These are phyloP conservation scores for Arxiozyma bovina DNA, from an alignment of 1,139 yeast species.

Conservation along the genomic window DNA sequence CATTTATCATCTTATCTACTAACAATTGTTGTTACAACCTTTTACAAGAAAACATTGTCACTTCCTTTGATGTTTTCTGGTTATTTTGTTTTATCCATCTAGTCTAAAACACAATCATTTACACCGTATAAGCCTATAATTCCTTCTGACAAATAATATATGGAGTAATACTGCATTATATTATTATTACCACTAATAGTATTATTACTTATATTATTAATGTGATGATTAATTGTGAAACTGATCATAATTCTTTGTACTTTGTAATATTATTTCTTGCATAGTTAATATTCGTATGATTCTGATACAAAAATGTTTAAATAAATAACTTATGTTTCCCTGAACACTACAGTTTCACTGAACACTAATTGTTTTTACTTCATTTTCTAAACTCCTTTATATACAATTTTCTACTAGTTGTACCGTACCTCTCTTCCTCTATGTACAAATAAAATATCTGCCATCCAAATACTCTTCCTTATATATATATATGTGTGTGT, in stretches of 20 bases:
- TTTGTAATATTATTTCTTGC: not conserved
- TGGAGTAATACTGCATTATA: not conserved
- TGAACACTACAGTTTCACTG: not conserved
- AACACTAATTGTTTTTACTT: not conserved
- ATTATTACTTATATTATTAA: too few species aligned
- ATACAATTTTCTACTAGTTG: not conserved
- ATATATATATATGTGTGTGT: too few species aligned
- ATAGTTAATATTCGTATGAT: not conserved
- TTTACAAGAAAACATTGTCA: too few species aligned
- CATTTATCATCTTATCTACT: not conserved
- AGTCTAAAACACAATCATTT: constrained; percentile 12
- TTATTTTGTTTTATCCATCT: not conserved
- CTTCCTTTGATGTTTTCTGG: too few species aligned
- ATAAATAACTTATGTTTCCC: too few species aligned
- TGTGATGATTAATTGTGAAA: too few species aligned
- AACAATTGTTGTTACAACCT: not conserved
- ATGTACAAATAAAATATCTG: too few species aligned
- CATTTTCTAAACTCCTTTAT: too few species aligned
- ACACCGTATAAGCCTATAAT: constrained; percentile 15
- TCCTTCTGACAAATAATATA: not conserved
- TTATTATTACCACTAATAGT: not conserved
- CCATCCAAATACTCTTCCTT: not conserved
- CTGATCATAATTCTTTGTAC: not conserved
- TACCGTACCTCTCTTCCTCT: not conserved
- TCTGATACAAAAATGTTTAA: not conserved